Evolutionary conservation across 1,284 basidiomycete genomes (phyloP).

Genomic region (Abortiporus biennis): DNA sequence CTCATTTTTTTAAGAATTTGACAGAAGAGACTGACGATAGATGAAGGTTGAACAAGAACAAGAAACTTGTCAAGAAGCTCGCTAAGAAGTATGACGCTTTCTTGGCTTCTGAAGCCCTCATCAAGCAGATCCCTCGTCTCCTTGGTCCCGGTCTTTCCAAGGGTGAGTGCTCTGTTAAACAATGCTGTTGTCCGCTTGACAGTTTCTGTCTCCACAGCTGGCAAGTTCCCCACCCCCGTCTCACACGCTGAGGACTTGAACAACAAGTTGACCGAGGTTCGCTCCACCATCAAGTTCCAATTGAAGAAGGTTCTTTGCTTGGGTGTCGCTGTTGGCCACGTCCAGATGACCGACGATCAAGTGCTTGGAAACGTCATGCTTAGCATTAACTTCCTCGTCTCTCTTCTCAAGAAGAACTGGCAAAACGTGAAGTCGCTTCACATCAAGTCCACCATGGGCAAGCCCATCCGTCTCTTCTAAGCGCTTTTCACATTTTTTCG

Average conservation of each 20-base stretch:
- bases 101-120: slow-evolving; percentile 94
- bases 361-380: slow-evolving; percentile 97
- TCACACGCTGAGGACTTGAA: slow-evolving; percentile 88
- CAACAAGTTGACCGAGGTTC: slow-evolving; percentile 94
- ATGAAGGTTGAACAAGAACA: slow-evolving; percentile 95
- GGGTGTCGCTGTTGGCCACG: slow-evolving; percentile 97
- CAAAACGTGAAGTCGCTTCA: slow-evolving; percentile 99
- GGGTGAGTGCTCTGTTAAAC: slow-evolving; percentile 39
- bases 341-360: slow-evolving; percentile 98
- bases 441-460: slow-evolving; percentile 99
- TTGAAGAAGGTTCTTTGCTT: slow-evolving; percentile 99
- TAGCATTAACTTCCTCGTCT: slow-evolving; percentile 99
- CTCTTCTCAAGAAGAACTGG: slow-evolving; percentile 99
- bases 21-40: background rate
- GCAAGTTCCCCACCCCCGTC: slow-evolving; percentile 99
- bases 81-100: slow-evolving; percentile 99
- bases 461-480: slow-evolving; percentile 92
- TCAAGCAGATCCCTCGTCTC: slow-evolving; percentile 99
- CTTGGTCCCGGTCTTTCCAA: slow-evolving; percentile 99
- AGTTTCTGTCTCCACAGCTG: slow-evolving; percentile 49
- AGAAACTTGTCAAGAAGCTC: slow-evolving; percentile 99
- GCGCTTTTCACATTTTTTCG: slow-evolving; percentile 14
- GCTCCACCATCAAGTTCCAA: slow-evolving; percentile 99
- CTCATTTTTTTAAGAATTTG: background rate
- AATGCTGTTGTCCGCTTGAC: slow-evolving; percentile 4